Conservation (phyloP, 768 basidiomycete species). For the Strobilomyces confusus region DNA sequence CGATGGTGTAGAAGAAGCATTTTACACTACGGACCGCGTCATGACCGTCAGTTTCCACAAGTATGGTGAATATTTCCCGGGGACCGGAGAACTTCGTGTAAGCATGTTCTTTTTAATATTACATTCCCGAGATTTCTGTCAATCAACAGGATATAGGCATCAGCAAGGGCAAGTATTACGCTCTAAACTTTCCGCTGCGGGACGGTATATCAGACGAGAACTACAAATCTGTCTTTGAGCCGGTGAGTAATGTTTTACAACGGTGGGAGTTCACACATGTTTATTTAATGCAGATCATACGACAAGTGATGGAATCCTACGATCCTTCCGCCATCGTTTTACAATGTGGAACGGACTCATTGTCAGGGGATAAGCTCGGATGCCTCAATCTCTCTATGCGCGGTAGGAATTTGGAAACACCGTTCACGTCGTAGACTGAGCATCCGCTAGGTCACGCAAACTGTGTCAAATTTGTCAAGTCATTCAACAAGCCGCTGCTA, state of each 20-base stretch:
- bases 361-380: slow-evolving; percentile 94
- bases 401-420: slow-evolving; percentile 39
- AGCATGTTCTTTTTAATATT: slow-evolving; percentile 22
- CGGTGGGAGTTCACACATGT: background rate
- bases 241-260: slow-evolving; percentile 48
- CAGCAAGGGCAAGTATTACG: slow-evolving; percentile 90
- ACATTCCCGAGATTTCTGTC: slow-evolving; percentile 7
- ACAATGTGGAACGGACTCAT: slow-evolving; percentile 96
- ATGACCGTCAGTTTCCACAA: slow-evolving; percentile 99
- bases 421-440: background rate
- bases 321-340: slow-evolving; percentile 93
- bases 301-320: slow-evolving; percentile 90
- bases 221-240: slow-evolving; percentile 93
- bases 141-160: slow-evolving; percentile 78
- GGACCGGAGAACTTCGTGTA: slow-evolving; percentile 94
- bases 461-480: slow-evolving; percentile 96
- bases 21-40: slow-evolving; percentile 97
- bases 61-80: slow-evolving; percentile 98
- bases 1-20: slow-evolving; percentile 98
- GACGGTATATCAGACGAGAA: slow-evolving; percentile 95
- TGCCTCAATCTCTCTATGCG: slow-evolving; percentile 96
- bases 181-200: slow-evolving; percentile 90
- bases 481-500: slow-evolving; percentile 90
- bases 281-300: slow-evolving; percentile 66
- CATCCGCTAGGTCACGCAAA: slow-evolving; percentile 78